Conservation (phyloP, 176 grass and related monocot genomes). For the Carex littledalei region DNA sequence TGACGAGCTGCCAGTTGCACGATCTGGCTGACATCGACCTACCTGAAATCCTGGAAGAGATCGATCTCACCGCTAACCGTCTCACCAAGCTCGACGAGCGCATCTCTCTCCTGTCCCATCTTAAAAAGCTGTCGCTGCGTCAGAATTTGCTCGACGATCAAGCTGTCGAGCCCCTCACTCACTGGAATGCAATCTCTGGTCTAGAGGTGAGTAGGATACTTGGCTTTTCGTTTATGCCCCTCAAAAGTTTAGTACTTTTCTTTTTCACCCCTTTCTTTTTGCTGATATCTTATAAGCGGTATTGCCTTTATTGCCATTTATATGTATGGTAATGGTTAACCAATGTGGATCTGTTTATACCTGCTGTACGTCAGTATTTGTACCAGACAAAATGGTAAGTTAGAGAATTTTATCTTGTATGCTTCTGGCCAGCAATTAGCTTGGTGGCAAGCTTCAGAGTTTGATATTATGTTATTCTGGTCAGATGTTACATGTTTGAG, state of each 20-base stretch:
- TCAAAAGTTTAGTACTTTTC: neutral
- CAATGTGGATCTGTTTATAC: neutral
- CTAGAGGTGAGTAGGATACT: constrained; percentile 43
- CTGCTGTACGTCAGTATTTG: neutral
- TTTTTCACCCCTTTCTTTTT: neutral
- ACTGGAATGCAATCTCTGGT: constrained; percentile 57
- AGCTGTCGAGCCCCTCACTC: constrained; percentile 58
- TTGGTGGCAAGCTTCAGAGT: neutral
- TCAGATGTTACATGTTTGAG: neutral
- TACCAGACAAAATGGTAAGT: neutral
- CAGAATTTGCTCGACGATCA: constrained; percentile 77
- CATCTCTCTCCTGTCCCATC: constrained; percentile 43
- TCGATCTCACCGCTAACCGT: constrained; percentile 90
- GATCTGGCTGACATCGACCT: constrained; percentile 84
- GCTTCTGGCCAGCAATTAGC: neutral
- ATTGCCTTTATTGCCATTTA: constrained; percentile 8
- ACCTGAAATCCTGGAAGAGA: constrained; percentile 63
- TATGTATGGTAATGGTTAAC: neutral
- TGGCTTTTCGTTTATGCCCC: neutral
- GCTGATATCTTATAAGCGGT: neutral
- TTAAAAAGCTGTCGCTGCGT: constrained; percentile 71
- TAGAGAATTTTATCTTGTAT: neutral
- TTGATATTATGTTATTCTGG: neutral
- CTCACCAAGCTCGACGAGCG: constrained; percentile 56
- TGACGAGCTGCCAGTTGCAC: constrained; percentile 83